Conservation (phyloP, 23 red algal species). For the Gracilaria gracilis region DNA sequence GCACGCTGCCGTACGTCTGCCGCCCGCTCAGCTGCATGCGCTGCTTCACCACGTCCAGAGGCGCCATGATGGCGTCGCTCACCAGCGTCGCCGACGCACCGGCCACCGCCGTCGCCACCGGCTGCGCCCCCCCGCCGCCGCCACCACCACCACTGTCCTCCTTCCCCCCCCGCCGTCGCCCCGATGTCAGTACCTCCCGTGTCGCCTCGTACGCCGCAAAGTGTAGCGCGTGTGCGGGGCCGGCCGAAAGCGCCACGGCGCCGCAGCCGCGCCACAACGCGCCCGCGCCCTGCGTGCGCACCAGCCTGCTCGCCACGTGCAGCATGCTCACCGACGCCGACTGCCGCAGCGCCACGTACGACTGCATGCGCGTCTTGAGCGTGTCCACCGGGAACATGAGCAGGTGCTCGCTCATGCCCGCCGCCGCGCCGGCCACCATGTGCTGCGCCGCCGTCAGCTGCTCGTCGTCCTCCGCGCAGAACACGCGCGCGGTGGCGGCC, state of each 20-base stretch:
- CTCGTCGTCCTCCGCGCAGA: conserved; percentile 56
- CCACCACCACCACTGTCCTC: conserved; percentile 57
- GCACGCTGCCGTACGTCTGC: conserved; percentile 27
- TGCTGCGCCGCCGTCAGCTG: conserved; percentile 74
- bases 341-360: conserved; percentile 68
- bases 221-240: conserved; percentile 94
- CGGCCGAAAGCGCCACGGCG: conserved; percentile 85
- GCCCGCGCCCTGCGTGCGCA: conserved; percentile 43
- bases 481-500: conserved; percentile 12
- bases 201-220: conserved; percentile 89
- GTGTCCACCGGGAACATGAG: conserved; percentile 94
- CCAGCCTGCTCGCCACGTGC: conserved; percentile 15
- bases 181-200: not conserved
- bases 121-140: conserved; percentile 33
- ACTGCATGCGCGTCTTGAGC: conserved; percentile 98
- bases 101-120: conserved; percentile 71
- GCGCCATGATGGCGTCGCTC: conserved; percentile 89
- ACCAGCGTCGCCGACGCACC: conserved; percentile 85
- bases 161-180: conserved; percentile 30
- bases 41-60: conserved; percentile 97
- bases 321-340: not conserved
- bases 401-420: conserved; percentile 93
- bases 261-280: conserved; percentile 82
- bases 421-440: conserved; percentile 91
- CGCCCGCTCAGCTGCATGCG: conserved; percentile 82